phyloP scores from a whole-genome alignment of 441 rosid species.

The Gossypium davidsonii region DNA sequence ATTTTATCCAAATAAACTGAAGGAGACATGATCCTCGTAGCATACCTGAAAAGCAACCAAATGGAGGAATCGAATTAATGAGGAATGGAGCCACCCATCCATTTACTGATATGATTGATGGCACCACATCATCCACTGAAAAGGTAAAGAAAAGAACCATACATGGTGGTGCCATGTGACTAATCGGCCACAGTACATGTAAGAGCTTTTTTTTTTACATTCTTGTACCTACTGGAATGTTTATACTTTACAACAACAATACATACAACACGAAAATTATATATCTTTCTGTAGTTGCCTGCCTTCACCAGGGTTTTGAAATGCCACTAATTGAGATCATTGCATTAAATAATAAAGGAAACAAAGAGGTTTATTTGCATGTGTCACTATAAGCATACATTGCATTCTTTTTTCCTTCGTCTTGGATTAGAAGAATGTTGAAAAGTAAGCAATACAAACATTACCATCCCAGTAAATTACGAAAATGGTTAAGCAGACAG shows the following conservation, averaged over 20 bases:
- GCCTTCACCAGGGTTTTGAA: background rate
- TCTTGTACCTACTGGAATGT: background rate
- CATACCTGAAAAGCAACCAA: slow-evolving; percentile 12
- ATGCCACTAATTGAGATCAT: background rate
- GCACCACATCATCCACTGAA: background rate
- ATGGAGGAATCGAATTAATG: slow-evolving; percentile 3
- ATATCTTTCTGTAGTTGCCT: too few species aligned
- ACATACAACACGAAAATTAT: too few species aligned
- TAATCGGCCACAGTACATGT: background rate
- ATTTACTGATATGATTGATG: background rate
- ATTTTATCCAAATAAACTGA: slow-evolving; percentile 27
- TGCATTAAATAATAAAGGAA: background rate
- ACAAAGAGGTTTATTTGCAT: background rate
- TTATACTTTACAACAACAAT: too few species aligned
- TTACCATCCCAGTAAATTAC: background rate
- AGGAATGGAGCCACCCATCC: background rate
- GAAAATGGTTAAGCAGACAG: too few species aligned
- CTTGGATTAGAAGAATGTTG: background rate
- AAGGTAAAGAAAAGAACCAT: background rate
- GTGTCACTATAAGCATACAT: background rate
- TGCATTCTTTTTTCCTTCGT: background rate
- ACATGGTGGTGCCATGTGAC: background rate
- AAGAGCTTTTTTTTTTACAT: background rate
- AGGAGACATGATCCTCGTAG: slow-evolving; percentile 24
- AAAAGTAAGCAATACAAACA: background rate